Evolutionary conservation across 176 grass and related monocot genomes (phyloP), one percentile per base, ranked within the genome.

Genomic region (Triticum aestivum): DNA sequence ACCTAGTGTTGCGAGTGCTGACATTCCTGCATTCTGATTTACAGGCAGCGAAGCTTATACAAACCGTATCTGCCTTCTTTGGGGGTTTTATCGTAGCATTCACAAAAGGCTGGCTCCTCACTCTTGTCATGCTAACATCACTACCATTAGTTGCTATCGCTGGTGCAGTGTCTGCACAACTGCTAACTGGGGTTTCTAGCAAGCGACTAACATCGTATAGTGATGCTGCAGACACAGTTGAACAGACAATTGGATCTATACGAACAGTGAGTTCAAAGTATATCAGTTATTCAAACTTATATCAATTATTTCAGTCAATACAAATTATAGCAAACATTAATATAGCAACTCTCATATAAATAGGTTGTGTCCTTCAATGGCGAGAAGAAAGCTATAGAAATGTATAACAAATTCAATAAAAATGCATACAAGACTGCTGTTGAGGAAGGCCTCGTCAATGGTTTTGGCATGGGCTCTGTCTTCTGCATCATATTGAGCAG

Each of bases 211-310:
- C 91, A 78, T 93, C 88, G 18, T 98, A 98, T 41, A 82, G 78
- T 38, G 91, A 95, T 69, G 93, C 96, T 64, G 93, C 88, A 51
- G 76, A 89, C 39, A 89, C 75, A 24, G 96, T 95, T 56, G 93
- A 98, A 89, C 93, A 98, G 76, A 92, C 88, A 32, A 90, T 98
- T 34, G 88, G 93, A 68, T 90, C 93, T 72, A 98, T 98, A 78
- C 82, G 92, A 71, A 98, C 96, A 27, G 93, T 96, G 76, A 71
- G 90, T 89, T 84, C 83, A 88, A 45, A 67, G 26, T 32, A 74
- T 47, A 33, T 78, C 12, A 74, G 62, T 65, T 17, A 61, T 75
- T 88, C 65, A 0, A 54, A 54, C 18, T 17, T 54, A 54, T 54
- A 29, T 6, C 10, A 49, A 15, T 79, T 66, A 51, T 11, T 5